Conservation (phyloP, 2,329 filamentous ascomycete species). For the Elsinoe batatas region DNA sequence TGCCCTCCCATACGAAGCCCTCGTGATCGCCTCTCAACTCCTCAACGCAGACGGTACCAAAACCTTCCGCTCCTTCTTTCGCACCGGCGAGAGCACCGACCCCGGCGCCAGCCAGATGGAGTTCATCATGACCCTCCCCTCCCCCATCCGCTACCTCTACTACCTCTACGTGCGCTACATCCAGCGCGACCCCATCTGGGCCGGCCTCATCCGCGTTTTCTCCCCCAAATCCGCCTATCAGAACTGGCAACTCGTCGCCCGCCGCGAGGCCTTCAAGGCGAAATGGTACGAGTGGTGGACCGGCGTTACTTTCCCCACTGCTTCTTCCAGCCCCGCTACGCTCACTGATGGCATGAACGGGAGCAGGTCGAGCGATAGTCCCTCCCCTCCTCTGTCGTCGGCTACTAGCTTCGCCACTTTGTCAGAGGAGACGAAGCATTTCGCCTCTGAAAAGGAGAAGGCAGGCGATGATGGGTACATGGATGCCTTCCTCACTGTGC, state of each 20-base stretch:
- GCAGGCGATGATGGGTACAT: slow-evolving; percentile 31
- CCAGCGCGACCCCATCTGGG: slow-evolving; percentile 65
- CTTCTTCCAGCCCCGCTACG: background rate
- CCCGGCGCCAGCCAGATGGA: slow-evolving; percentile 65
- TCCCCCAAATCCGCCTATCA: slow-evolving; percentile 63
- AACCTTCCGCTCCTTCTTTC: slow-evolving; percentile 69
- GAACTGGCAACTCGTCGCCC: slow-evolving; percentile 71
- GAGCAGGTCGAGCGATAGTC: slow-evolving; percentile 29
- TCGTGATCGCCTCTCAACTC: slow-evolving; percentile 67
- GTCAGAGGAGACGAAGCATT: slow-evolving; percentile 26
- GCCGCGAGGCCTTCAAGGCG: slow-evolving; percentile 67
- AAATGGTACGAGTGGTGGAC: slow-evolving; percentile 78
- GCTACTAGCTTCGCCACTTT: slow-evolving; percentile 10
- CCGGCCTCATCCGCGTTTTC: slow-evolving; percentile 64
- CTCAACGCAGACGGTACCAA: slow-evolving; percentile 76
- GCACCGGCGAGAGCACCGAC: slow-evolving; percentile 70
- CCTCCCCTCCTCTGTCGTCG: background rate
- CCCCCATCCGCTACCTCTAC: slow-evolving; percentile 71
- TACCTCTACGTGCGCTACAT: slow-evolving; percentile 85
- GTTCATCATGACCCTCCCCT: slow-evolving; percentile 61
- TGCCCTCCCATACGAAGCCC: slow-evolving; percentile 55
- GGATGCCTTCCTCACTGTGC: slow-evolving; percentile 74
- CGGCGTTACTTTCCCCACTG: background rate
- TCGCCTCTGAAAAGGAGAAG: slow-evolving; percentile 12
- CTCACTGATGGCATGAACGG: slow-evolving; percentile 34